These are phyloP conservation scores for apple (Malus domestica) DNA, from an alignment of 306 rosid genomes.

Conservation along the genomic window ASM211411v1 NC_041801.1:11594001-11594500, in stretches of 20 bases:
- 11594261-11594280: constrained; percentile 86
- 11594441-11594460: constrained; percentile 50
- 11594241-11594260: constrained; percentile 90
- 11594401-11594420: constrained; percentile 6
- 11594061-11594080: constrained; percentile 93
- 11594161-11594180: not conserved
- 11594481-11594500: constrained; percentile 77
- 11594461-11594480: constrained; percentile 87
- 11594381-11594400: constrained; percentile 11
- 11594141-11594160: not conserved
- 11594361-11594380: constrained; percentile 1
- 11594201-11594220: constrained; percentile 96
- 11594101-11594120: constrained; percentile 74
- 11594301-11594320: not conserved
- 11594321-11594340: not conserved
- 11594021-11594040: constrained; percentile 63
- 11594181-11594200: constrained; percentile 89
- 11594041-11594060: constrained; percentile 97
- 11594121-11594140: constrained; percentile 15
- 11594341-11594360: constrained; percentile 7
- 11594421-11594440: not conserved
- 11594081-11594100: constrained; percentile 89
- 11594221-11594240: constrained; percentile 79
- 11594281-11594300: not conserved
- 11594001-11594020: not conserved